A percentile compares a stretch with the other conserved stretches of the same genome.
Evolutionary conservation across 345 rosid genomes (phyloP).

Genomic region (Jatropha curcas): DNA sequence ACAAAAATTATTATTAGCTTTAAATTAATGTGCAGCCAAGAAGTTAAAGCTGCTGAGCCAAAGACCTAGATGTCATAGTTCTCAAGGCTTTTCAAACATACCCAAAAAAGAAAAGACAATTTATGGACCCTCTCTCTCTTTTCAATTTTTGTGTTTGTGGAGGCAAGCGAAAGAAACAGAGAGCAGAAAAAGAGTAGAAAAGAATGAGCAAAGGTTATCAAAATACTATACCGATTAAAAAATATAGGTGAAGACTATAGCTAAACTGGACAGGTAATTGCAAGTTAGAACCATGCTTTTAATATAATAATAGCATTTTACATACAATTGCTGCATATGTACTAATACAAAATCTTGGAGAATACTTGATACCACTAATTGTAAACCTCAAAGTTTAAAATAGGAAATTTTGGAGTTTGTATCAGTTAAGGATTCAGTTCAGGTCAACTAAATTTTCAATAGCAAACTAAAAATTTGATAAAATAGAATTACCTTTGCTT

Average conservation of each 20-base stretch:
- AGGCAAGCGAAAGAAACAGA: neutral
- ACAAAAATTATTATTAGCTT: neutral
- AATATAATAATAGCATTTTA: too few relatives aligned
- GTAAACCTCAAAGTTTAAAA: neutral
- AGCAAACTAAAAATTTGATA: neutral
- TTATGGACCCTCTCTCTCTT: too few relatives aligned
- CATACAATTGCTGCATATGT: neutral
- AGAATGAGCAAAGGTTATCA: constrained; percentile 6
- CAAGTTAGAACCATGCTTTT: neutral
- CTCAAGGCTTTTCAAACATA: neutral
- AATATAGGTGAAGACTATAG: neutral
- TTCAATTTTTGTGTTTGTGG: neutral
- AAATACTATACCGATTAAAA: neutral
- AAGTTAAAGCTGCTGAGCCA: neutral
- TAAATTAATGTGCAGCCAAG: neutral
- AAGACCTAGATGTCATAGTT: neutral
- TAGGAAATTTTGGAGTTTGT: neutral
- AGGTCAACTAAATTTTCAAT: constrained; percentile 12
- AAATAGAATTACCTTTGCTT: constrained; percentile 47
- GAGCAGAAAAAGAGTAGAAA: too few relatives aligned
- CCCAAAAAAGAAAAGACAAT: too few relatives aligned
- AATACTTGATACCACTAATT: constrained; percentile 1
- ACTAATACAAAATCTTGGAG: neutral
- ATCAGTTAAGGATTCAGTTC: neutral
- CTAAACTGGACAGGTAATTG: constrained; percentile 1